phyloP scores from a whole-genome alignment of 2,329 filamentous ascomycete species.

The Dryadomyces sulphureus region DNA sequence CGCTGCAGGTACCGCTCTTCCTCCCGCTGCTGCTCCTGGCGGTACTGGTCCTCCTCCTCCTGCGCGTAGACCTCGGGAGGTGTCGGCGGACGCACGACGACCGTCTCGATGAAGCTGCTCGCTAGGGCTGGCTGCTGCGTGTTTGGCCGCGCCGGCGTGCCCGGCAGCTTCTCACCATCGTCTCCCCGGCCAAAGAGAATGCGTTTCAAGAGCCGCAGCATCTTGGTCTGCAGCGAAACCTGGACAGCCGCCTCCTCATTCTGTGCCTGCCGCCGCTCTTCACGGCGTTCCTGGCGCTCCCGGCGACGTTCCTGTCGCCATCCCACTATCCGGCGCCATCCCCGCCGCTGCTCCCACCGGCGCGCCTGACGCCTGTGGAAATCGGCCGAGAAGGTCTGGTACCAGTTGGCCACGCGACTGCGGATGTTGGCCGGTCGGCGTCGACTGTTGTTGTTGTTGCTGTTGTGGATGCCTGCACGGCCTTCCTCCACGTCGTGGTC shows the following conservation, averaged over 20 bases:
- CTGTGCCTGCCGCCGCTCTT: not conserved
- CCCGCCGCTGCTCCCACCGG: conserved; percentile 4
- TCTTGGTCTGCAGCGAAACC: not conserved
- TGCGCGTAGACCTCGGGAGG: not conserved
- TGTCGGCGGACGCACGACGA: conserved; percentile 13
- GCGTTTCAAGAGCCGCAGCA: not conserved
- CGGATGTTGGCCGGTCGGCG: not conserved
- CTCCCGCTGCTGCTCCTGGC: not conserved
- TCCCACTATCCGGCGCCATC: not conserved
- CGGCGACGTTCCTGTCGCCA: not conserved
- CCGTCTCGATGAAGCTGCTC: conserved; percentile 12
- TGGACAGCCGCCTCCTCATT: not conserved
- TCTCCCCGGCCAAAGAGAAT: conserved; percentile 2
- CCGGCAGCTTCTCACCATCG: conserved; percentile 20
- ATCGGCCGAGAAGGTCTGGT: not conserved
- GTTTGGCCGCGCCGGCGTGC: not conserved
- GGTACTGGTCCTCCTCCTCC: not conserved
- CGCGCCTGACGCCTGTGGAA: conserved; percentile 14
- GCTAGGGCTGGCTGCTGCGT: not conserved
- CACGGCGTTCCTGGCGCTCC: not conserved
- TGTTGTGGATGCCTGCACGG: not conserved
- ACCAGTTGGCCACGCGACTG: not conserved
- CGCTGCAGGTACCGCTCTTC: not conserved
- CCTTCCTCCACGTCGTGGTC: not conserved
- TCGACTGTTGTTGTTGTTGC: not conserved